Evolutionary conservation across 257 asterid genomes (phyloP), one percentile per base, ranked within the genome.

Genomic region (Solanum etuberosum): DNA sequence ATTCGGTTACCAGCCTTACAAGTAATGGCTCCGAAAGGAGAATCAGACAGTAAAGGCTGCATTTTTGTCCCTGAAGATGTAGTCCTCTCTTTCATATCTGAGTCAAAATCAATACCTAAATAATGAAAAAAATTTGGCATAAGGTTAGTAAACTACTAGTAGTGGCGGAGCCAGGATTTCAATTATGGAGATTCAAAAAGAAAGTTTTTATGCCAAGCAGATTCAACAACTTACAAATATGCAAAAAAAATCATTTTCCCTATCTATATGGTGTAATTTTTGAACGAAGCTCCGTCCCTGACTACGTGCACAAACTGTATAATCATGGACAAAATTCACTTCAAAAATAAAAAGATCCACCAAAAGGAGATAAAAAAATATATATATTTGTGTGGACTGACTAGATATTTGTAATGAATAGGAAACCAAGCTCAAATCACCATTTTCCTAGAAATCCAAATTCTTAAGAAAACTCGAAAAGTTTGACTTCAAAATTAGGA

Each of bases 1-100:
- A 73, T 86, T 83, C 63, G 86, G 87, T 93, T 23, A 21, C 95
- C 95, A 88, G 95, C 98, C 90, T 91, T 95, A 85, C 98, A 95
- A 85, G 83, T 88, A 13, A 25, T 82, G 74, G 63, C 87, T 25
- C 35, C 89, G 13, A 9, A 12, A 38, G 70, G 88, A 57, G 92
- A 86, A 83, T 87, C 90, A 32, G 88, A 83, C 2, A 7, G 7
- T n/a, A 27, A 40, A 40, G 61, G 4, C 8, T 76, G 35, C 59
- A 40, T 14, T 68, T 85, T 48, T 38, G 76, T 86, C 59, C 29
- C 83, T 2, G 43, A 88, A 72, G 90, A 81, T 51, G 23, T 86
- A 87, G 70, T 32, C 70, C 72, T 71, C 59, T 65, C 88, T 87
- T 85, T 77, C 61, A 25, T 25, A 25, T 25, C 37, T 25, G 37